Base-by-base conservation (phyloP, 1,139 yeast species). In the Candida dubliniensis region DNA sequence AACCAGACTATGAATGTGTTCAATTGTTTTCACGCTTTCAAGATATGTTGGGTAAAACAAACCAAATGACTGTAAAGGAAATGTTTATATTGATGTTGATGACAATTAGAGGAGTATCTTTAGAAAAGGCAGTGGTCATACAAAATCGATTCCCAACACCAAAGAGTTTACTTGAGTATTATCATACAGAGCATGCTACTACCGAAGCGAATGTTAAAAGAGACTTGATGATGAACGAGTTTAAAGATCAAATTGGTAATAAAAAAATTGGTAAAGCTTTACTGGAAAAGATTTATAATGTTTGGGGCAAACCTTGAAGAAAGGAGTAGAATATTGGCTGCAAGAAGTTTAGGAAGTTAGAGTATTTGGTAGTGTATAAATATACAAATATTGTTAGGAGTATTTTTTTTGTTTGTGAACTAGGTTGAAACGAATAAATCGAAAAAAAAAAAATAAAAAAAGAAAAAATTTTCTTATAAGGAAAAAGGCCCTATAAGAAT, bases 51-150 rank as follows among this genome's bases (percentile, higher is more conserved):
- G 80, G 84, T 2, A 95, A 95, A 58, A 74, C 87, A 2, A 80
- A 80, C 15, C 71, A 84, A 71, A 71, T 79, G 58, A 86, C 96
- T 0, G 81, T 90, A 0, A 81, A 81, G 38, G 97, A 93, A 52
- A 67, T 89, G 54, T 93, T 81, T 54, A 68, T 90, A 2, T 71
- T 79, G 38, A 82, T 89, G 84, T 71, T 95, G 24, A 81, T 90
- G 86, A 76, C 91, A 1, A 76, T 86, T 2, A 76, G 79, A 47
- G 99, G 99, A 0, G 73, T 93, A 0, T 81, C 96, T 0, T 66
- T 89, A 36, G 97, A 91, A 50, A 88, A 87, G 59, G 99, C 99
- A 0, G 60, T 82, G 9, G 80, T 81, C 3, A 81, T 95, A 8
- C 98, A 91, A 61, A 69, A 63, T 38, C 60, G 71, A 36, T 89